phyloP scores from a whole-genome alignment of 164 flowering plant genomes.

The Akebia trifoliata region DNA sequence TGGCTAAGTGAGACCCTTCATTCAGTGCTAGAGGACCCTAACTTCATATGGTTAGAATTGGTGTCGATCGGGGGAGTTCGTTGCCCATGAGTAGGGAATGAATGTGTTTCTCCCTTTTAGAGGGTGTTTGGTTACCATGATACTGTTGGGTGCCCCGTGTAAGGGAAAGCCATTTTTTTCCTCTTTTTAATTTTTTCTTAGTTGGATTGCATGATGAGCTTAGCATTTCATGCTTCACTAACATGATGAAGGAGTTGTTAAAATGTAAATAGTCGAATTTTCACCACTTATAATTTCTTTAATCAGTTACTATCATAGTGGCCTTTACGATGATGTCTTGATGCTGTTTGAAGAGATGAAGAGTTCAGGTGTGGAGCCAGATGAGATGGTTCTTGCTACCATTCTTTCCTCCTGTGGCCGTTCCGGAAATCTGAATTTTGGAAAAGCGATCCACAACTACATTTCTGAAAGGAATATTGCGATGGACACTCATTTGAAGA shows the following conservation, averaged over 20 bases:
- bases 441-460: constrained; percentile 47
- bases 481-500: constrained; percentile 42
- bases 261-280: not conserved
- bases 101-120: too few relatives aligned
- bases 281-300: constrained; percentile 2
- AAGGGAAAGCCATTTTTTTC: too few relatives aligned
- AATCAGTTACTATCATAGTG: constrained; percentile 44
- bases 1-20: not conserved
- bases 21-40: too few relatives aligned
- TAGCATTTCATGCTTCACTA: not conserved
- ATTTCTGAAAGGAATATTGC: constrained; percentile 32
- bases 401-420: constrained; percentile 62
- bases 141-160: too few relatives aligned
- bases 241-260: not conserved
- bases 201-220: too few relatives aligned
- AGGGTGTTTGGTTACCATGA: too few relatives aligned
- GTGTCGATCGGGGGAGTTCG: not conserved
- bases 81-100: not conserved
- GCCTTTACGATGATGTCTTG: constrained; percentile 47
- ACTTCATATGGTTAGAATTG: too few relatives aligned
- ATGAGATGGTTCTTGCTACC: constrained; percentile 42
- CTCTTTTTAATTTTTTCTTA: too few relatives aligned
- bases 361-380: constrained; percentile 43
- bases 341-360: constrained; percentile 63
- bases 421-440: constrained; percentile 40